Base-by-base conservation (phyloP, 805 yeast species). In the Torulaspora indica region DNA sequence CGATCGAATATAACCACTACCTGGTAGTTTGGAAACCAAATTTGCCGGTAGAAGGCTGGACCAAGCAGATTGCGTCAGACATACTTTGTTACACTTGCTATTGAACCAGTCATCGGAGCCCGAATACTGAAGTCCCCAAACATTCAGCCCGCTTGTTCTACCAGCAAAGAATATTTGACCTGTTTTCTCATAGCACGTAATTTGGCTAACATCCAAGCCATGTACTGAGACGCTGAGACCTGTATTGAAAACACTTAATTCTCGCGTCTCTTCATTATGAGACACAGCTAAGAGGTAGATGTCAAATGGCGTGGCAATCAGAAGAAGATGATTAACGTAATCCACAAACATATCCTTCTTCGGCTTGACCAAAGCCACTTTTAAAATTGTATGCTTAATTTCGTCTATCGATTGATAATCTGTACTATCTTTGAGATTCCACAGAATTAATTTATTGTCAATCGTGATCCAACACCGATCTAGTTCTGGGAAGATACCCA, bases 81-180 rank as follows among this genome's bases (percentile, higher is more conserved):
- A 88, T 32, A 82, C 79, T 63, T 89, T 89, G 54, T 79, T 79
- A 58, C 95, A 85, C 55, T 82, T 85, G 57, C 85, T 82, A 50
- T 81, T 79, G 61, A 88, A 88, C 86, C 96, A 91, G 43, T 86
- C 82, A 38, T 88, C 93, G 20, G 84, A 76, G 52, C 82, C 84
- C 5, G 90, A 76, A 61, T 93, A 93, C 47, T 79, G 81, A 43
- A 93, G 70, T 59, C 87, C 91, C 96, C 96, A 93, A 34, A 93
- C 73, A 54, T 90, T 80, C 29, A 73, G 67, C 1, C 89, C 91
- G 52, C 85, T 88, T 15, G 82, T 79, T 32, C 75, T 75, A n/a
- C 95, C 95, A 7, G 85, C 74, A 63, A 95, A 87, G 60, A 86
- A 87, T 4, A 93, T 78, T 45, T 91, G 89, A 37, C 87, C 84